A percentile compares a stretch with the other conserved stretches of the same genome.
Conservation (phyloP, 257 asterid genomes). For the Ilex asprella region DNA sequence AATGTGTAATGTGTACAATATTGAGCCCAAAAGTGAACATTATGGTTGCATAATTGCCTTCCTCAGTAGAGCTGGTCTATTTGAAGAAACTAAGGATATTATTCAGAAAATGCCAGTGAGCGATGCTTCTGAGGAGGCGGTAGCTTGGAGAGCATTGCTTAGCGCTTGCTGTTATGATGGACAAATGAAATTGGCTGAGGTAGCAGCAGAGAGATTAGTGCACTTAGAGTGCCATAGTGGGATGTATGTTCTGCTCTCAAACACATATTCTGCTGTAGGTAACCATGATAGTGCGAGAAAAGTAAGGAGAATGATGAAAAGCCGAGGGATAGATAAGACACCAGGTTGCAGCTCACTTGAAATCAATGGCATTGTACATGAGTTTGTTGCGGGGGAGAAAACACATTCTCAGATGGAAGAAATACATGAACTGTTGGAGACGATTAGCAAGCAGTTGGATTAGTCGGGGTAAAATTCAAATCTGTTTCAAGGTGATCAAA, state of each 20-base stretch:
- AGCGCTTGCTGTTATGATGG: conserved; percentile 48
- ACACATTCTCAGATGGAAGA: conserved; percentile 29
- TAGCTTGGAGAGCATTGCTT: conserved; percentile 70
- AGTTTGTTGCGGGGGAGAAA: conserved; percentile 60
- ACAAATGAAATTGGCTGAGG: conserved; percentile 42
- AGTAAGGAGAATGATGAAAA: conserved; percentile 48
- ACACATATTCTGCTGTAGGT: conserved; percentile 48
- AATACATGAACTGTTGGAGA: conserved; percentile 26
- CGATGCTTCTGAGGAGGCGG: conserved; percentile 34
- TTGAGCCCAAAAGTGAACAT: conserved; percentile 57
- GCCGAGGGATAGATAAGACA: conserved; percentile 47
- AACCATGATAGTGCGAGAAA: conserved; percentile 37
- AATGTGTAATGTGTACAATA: conserved; percentile 43
- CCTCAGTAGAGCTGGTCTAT: conserved; percentile 40
- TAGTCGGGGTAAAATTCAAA: too few species aligned
- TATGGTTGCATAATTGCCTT: conserved; percentile 63
- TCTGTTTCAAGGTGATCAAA: too few species aligned
- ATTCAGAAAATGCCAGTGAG: conserved; percentile 35
- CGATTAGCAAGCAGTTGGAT: conserved; percentile 27
- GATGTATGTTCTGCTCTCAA: conserved; percentile 58
- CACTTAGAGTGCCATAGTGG: conserved; percentile 57
- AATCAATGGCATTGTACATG: conserved; percentile 51
- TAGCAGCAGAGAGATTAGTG: conserved; percentile 48
- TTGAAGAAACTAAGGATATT: conserved; percentile 48
- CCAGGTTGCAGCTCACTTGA: conserved; percentile 78